A percentile compares a stretch with the other conserved stretches of the same genome.
These are phyloP conservation scores for Mortierella sp. DNA, from an alignment of 371 early-diverging fungal genomes.

Conservation along the genomic window DNA sequence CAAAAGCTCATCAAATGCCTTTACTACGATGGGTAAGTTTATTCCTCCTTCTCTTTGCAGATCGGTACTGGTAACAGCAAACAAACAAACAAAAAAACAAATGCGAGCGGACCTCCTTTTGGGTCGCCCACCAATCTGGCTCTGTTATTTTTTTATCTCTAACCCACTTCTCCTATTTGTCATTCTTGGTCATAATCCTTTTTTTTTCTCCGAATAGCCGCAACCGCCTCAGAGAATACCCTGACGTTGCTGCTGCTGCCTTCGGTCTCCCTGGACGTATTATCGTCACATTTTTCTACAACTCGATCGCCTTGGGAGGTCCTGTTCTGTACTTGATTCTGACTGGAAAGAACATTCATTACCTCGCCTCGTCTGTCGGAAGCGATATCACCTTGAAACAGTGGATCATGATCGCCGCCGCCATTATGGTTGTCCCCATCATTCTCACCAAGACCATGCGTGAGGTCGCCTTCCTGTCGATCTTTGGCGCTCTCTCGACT, in stretches of 20 bases:
- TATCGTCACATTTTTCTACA: conserved; percentile 74
- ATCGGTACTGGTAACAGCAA: background rate
- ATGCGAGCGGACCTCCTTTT: background rate
- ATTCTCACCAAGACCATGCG: conserved; percentile 77
- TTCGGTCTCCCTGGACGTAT: conserved; percentile 74
- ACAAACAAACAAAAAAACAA: background rate
- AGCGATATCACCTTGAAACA: conserved; percentile 46
- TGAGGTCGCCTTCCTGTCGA: conserved; percentile 76
- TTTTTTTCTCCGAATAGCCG: conserved; percentile 26
- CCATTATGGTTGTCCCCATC: conserved; percentile 80
- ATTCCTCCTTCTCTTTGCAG: background rate
- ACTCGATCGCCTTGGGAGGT: conserved; percentile 78
- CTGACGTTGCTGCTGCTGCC: conserved; percentile 76
- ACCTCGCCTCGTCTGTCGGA: conserved; percentile 61
- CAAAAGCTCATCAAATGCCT: conserved; percentile 79
- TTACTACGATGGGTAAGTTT: conserved; percentile 70
- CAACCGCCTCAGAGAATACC: conserved; percentile 70
- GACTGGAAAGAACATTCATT: conserved; percentile 73
- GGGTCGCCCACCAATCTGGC: conserved; percentile 40
- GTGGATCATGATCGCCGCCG: conserved; percentile 78
- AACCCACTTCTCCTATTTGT: conserved; percentile 1
- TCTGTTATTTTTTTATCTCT: conserved; percentile 18
- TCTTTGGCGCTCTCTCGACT: conserved; percentile 70
- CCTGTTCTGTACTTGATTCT: conserved; percentile 85
- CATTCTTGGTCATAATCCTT: background rate